Evolutionary conservation across 495 filamentous ascomycete species (phyloP).

Genomic region (Penicillium waksmanii): DNA sequence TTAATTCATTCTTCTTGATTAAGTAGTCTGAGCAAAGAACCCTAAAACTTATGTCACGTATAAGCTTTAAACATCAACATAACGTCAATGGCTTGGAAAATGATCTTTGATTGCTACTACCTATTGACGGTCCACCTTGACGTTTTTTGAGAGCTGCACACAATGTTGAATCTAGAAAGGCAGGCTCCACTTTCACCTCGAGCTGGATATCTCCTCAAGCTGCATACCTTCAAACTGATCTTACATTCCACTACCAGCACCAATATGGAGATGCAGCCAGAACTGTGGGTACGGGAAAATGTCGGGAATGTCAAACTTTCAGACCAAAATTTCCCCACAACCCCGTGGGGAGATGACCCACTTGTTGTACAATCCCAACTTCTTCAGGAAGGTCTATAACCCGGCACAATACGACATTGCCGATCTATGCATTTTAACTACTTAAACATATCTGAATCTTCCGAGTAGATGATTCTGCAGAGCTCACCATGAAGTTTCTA

Average conservation of each 20-base stretch:
- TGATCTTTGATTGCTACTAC: too few relatives aligned
- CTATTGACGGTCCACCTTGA: too few relatives aligned
- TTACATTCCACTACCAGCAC: neutral
- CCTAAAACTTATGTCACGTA: too few relatives aligned
- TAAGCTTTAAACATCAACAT: too few relatives aligned
- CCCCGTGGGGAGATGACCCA: slow-evolving; percentile 15
- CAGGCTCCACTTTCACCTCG: too few relatives aligned
- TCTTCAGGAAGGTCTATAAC: slow-evolving; percentile 22
- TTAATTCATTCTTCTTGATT: too few relatives aligned
- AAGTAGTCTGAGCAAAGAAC: too few relatives aligned
- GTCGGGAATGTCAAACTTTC: slow-evolving; percentile 11
- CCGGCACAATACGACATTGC: neutral
- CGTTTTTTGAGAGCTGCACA: too few relatives aligned
- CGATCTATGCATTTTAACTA: neutral
- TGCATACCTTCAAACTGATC: neutral
- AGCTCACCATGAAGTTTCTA: neutral
- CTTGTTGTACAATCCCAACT: slow-evolving; percentile 6
- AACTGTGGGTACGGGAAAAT: slow-evolving; percentile 10
- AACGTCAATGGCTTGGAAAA: too few relatives aligned
- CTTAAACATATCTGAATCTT: neutral
- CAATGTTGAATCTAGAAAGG: too few relatives aligned
- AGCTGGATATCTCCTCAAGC: neutral
- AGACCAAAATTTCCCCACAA: slow-evolving; percentile 5
- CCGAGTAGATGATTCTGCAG: neutral
- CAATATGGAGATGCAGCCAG: too few relatives aligned